Percentiles rank a stretch among this genome's conserved stretches.
These are phyloP conservation scores for Peltaster fructicola DNA, from an alignment of 2,329 filamentous ascomycete genomes.

Conservation along the genomic window DNA sequence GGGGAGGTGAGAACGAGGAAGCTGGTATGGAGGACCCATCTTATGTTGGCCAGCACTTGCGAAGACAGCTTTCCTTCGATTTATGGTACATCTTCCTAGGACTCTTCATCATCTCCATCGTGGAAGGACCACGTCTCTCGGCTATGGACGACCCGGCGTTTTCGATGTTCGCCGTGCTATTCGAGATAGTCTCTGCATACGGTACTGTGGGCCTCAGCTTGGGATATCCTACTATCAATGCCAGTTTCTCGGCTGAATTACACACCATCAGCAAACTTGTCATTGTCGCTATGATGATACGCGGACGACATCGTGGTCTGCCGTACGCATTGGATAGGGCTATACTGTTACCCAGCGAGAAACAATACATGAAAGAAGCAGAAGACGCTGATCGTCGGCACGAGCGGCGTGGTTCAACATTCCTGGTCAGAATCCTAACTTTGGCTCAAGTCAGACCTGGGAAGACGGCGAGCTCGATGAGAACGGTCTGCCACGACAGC, in stretches of 20 bases:
- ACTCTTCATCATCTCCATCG: slow-evolving; percentile 80
- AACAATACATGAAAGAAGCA: slow-evolving; percentile 40
- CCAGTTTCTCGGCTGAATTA: slow-evolving; percentile 73
- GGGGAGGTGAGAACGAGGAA: slow-evolving; percentile 33
- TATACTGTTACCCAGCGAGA: slow-evolving; percentile 48
- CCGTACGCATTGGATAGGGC: slow-evolving; percentile 53
- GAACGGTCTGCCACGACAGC: slow-evolving; percentile 12
- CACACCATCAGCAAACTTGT: slow-evolving; percentile 48
- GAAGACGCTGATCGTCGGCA: slow-evolving; percentile 20
- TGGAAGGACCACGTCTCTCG: slow-evolving; percentile 58
- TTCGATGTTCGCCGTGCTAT: slow-evolving; percentile 41
- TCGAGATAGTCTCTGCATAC: slow-evolving; percentile 79
- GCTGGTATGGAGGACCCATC: slow-evolving; percentile 46
- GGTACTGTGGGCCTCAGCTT: slow-evolving; percentile 86
- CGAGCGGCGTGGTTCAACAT: slow-evolving; percentile 5
- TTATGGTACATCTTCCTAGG: slow-evolving; percentile 93
- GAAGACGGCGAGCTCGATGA: slow-evolving; percentile 13
- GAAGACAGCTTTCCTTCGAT: slow-evolving; percentile 88
- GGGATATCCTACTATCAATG: slow-evolving; percentile 58
- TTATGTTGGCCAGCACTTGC: slow-evolving; percentile 81
- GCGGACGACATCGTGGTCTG: slow-evolving; percentile 46
- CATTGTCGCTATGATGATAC: slow-evolving; percentile 49
- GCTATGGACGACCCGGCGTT: slow-evolving; percentile 37
- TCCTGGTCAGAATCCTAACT: background rate
- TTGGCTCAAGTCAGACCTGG: slow-evolving; percentile 7